Percentiles rank a stretch among this genome's conserved stretches.
Evolutionary conservation across 2,329 filamentous ascomycete species (phyloP).

Genomic region (Neospermospora avenae): DNA sequence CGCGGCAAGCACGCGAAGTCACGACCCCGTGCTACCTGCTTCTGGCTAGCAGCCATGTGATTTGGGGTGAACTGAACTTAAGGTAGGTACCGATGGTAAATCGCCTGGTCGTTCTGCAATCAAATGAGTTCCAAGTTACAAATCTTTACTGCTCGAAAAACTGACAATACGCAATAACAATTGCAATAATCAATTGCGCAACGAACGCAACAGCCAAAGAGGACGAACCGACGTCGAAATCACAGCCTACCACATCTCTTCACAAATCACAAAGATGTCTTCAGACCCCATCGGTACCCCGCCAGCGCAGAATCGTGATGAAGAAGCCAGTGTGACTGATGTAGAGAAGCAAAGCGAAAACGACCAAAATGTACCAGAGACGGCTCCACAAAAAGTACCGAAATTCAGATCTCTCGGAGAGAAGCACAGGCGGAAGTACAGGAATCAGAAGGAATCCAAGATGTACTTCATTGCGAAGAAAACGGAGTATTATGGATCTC

Average conservation of each 20-base stretch:
- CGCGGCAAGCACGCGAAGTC: too few relatives aligned
- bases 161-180: background rate
- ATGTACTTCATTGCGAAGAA: background rate
- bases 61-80: background rate
- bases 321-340: background rate
- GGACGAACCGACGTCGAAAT: background rate
- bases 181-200: background rate
- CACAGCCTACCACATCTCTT: background rate
- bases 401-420: background rate
- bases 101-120: background rate
- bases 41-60: background rate
- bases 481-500: slow-evolving; percentile 1
- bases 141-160: background rate
- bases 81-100: too few relatives aligned
- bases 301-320: background rate
- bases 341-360: background rate
- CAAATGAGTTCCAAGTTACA: background rate
- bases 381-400: background rate
- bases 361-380: background rate
- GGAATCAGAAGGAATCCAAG: background rate
- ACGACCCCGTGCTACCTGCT: background rate
- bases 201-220: background rate
- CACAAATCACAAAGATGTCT: background rate
- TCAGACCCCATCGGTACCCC: background rate
- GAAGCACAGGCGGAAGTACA: background rate